Evolutionary conservation across 495 filamentous ascomycete species (phyloP), one percentile per base, ranked within the genome.

Genomic region (Podospora tetraspora): DNA sequence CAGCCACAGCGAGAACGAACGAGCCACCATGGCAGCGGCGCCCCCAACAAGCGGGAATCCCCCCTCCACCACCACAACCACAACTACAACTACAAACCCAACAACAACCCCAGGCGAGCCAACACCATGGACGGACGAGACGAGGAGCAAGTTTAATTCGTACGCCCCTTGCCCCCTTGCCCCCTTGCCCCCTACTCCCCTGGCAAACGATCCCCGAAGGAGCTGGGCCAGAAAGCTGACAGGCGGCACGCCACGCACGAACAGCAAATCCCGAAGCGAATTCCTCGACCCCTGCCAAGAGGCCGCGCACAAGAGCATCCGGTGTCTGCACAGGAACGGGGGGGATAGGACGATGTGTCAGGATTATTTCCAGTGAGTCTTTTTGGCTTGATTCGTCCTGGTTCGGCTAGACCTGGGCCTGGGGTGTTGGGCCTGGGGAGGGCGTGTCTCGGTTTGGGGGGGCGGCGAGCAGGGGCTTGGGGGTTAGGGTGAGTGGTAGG

Each of bases 251-350:
- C n/a, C n/a, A n/a, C n/a, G n/a, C n/a, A n/a, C n/a, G n/a, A n/a
- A n/a, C n/a, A 97, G 94, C 71, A 98, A 98, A 82, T 81, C 79
- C 63, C 82, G 87, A 68, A 95, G 92, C 79, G 87, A 96, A 77
- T 97, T 89, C 79, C 92, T 92, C 73, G 94, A 98, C 74, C 94
- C 94, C 16, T 98, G 94, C 76, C 93, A 97, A 75, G 92, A 96
- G 66, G 93, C 92, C n/a, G 94, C 95, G n/a, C 79, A 87, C 60
- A 84, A 87, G 68, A 97, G 92, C 78, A 86, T 96, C 13, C 88
- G 85, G 74, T 98, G 94, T 79, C 83, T 98, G 78, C 88, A 91
- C 71, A 87, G 94, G 24, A 98, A 98, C 79, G 88, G 80, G 3
- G 92, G 87, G 22, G 92, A 97, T 76, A 85, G 88, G 64, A 84